A percentile compares a stretch with the other conserved stretches of the same genome.
Evolutionary conservation across 108 stramenopile genomes (phyloP).

Genomic region (Nitzschia sp.): DNA sequence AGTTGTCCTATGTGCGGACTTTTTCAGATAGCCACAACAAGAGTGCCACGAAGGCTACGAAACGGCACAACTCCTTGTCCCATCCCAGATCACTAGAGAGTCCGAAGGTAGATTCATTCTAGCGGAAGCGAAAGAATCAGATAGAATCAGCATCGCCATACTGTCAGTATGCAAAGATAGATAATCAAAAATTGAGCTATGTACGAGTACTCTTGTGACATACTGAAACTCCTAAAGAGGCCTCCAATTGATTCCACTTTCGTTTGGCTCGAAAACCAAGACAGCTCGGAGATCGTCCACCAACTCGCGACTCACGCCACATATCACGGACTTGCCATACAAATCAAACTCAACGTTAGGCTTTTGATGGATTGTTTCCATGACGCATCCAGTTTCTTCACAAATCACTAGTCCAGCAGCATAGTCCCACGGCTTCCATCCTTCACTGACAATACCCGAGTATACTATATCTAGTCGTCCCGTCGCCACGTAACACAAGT

Average conservation of each 20-base stretch:
- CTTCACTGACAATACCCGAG: slow-evolving; percentile 80
- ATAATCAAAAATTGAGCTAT: no score
- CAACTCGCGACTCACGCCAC: slow-evolving; percentile 43
- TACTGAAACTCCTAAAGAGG: no score
- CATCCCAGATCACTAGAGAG: background rate
- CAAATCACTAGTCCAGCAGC: slow-evolving; percentile 76
- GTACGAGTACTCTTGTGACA: no score
- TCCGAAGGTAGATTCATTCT: background rate
- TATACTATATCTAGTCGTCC: slow-evolving; percentile 84
- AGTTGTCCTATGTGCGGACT: background rate
- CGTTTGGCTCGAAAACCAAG: background rate
- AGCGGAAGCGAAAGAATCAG: no score
- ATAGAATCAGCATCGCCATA: no score
- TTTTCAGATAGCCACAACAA: slow-evolving; percentile 1
- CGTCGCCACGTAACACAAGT: slow-evolving; percentile 81
- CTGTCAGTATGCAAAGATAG: no score
- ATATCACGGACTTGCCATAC: slow-evolving; percentile 69
- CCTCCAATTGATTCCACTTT: background rate
- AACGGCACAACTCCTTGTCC: background rate
- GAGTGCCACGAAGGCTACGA: background rate
- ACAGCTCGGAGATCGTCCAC: slow-evolving; percentile 41
- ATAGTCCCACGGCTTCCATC: slow-evolving; percentile 88
- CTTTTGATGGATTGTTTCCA: slow-evolving; percentile 42
- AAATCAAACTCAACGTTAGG: slow-evolving; percentile 55
- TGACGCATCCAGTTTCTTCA: slow-evolving; percentile 73